phyloP scores from a whole-genome alignment of 257 asterid species.

The Parsonsia alboflavescens region DNA sequence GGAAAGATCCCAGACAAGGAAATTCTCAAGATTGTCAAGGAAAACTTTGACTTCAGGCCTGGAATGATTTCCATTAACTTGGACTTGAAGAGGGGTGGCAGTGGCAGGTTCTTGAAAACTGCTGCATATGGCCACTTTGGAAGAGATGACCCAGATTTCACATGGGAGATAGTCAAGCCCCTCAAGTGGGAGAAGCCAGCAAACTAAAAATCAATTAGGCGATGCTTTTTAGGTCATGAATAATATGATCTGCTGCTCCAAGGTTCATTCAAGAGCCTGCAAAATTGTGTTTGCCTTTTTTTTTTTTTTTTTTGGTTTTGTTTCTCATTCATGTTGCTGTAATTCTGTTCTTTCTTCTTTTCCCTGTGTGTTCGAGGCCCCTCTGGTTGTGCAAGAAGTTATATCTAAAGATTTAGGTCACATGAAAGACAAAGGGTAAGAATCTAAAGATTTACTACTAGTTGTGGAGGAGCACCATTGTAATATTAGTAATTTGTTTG shows the following conservation, averaged over 20 bases:
- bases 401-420: background rate
- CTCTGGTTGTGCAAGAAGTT: background rate
- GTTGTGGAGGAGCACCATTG: background rate
- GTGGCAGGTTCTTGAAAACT: conserved; percentile 11
- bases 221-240: background rate
- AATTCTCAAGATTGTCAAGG: conserved; percentile 11
- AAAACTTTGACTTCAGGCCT: conserved; percentile 10
- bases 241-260: background rate
- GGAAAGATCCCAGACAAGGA: conserved; percentile 10
- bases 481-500: background rate
- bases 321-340: background rate
- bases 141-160: conserved; percentile 9
- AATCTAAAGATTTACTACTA: background rate
- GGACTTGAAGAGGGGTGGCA: conserved; percentile 15
- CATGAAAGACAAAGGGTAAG: background rate
- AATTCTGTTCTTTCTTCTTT: background rate
- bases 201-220: background rate
- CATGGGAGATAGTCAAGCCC: conserved; percentile 13
- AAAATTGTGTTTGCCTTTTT: background rate
- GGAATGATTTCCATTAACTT: conserved; percentile 13
- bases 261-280: background rate
- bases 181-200: conserved; percentile 10
- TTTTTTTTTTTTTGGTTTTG: background rate
- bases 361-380: background rate
- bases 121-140: conserved; percentile 12